phyloP scores from a whole-genome alignment of 2,329 filamentous ascomycete genomes.

The Cladosporium austrohemisphaericum region DNA sequence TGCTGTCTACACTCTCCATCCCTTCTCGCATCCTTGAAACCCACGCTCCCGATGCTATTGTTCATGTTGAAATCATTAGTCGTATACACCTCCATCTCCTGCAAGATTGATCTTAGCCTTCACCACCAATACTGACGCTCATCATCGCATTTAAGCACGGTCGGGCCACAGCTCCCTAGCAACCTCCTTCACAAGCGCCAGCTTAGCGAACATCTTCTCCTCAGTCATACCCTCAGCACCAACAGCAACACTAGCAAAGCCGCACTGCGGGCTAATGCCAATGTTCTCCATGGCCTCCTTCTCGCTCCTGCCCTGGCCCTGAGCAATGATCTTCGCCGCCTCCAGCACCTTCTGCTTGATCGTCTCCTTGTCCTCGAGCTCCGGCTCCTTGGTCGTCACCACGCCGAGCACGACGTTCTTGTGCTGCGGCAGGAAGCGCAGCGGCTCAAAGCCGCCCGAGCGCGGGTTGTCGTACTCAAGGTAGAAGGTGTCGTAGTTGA shows the following conservation, averaged over 20 bases:
- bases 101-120: no score
- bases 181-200: slow-evolving; percentile 36
- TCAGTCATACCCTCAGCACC: slow-evolving; percentile 37
- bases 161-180: slow-evolving; percentile 36
- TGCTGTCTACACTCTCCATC: neutral
- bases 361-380: slow-evolving; percentile 33
- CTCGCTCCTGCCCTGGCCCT: slow-evolving; percentile 34
- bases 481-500: slow-evolving; percentile 40
- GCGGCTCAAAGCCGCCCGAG: slow-evolving; percentile 37
- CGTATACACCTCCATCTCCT: neutral
- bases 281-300: slow-evolving; percentile 38
- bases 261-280: slow-evolving; percentile 37
- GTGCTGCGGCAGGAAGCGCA: slow-evolving; percentile 36
- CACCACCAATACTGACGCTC: no score
- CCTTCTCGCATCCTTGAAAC: neutral
- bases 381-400: slow-evolving; percentile 36
- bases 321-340: slow-evolving; percentile 36
- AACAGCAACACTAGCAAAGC: slow-evolving; percentile 36
- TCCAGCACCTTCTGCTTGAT: slow-evolving; percentile 34
- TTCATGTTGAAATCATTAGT: slow-evolving; percentile 17
- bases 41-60: slow-evolving; percentile 7
- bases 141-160: slow-evolving; percentile 21
- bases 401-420: slow-evolving; percentile 40
- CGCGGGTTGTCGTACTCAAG: slow-evolving; percentile 39
- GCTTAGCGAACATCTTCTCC: slow-evolving; percentile 38